Percentiles rank a stretch among this genome's conserved stretches.
phyloP scores from a whole-genome alignment of 2,329 filamentous ascomycete genomes.

The Pseudocercospora pini-densiflorae region DNA sequence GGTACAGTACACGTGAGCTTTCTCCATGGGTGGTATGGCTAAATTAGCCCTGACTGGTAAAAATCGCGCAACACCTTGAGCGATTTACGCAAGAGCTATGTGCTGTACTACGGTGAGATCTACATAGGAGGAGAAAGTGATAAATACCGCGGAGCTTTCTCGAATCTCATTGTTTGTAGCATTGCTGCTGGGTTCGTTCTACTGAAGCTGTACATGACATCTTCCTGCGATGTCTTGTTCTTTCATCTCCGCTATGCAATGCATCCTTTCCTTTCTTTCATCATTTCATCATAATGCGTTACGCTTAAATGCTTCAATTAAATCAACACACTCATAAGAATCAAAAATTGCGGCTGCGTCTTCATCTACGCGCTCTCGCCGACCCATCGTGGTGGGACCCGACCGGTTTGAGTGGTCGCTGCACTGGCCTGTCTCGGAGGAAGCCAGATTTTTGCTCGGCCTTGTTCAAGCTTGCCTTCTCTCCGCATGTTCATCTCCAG shows the following conservation, averaged over 20 bases:
- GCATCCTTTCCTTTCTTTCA: neutral
- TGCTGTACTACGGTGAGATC: neutral
- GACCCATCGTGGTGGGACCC: constrained; percentile 37
- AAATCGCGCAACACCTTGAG: constrained; percentile 11
- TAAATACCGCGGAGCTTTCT: constrained; percentile 1
- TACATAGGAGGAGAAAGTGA: neutral
- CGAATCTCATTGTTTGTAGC: neutral
- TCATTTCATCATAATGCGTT: constrained; percentile 13
- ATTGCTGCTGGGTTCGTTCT: constrained; percentile 6
- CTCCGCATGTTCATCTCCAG: constrained; percentile 72
- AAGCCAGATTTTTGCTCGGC: constrained; percentile 63
- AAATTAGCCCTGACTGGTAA: neutral
- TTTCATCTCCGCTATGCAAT: neutral
- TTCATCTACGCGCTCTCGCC: constrained; percentile 38
- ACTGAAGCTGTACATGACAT: neutral
- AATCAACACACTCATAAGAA: constrained; percentile 9
- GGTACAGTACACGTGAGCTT: neutral
- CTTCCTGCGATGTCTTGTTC: constrained; percentile 4
- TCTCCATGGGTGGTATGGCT: neutral
- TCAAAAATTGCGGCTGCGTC: neutral
- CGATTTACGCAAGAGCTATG: constrained; percentile 5
- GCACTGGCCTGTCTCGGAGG: constrained; percentile 55
- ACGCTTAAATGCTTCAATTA: constrained; percentile 24
- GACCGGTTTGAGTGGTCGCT: constrained; percentile 22
- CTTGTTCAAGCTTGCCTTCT: constrained; percentile 63